Conservation (phyloP, 805 yeast genomes). For the Metschnikowia cubensis region DNA sequence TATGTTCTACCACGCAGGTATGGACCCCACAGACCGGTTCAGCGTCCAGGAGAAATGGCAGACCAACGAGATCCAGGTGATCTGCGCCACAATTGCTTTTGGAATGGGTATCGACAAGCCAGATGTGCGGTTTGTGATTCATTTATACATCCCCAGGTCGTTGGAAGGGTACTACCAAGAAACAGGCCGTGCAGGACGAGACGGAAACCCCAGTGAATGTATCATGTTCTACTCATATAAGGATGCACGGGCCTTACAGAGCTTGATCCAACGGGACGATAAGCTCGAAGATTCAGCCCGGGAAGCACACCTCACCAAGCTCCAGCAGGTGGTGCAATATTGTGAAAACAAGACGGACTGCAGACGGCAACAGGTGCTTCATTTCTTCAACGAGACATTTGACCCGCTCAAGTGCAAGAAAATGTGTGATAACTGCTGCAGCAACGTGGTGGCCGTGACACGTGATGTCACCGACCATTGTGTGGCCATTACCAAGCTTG, state of each 20-base stretch:
- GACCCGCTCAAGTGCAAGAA: slow-evolving; percentile 57
- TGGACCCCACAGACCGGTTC: slow-evolving; percentile 71
- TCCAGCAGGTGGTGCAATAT: slow-evolving; percentile 81
- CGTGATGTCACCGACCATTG: slow-evolving; percentile 71
- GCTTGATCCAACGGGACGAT: slow-evolving; percentile 72
- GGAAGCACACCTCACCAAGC: slow-evolving; percentile 71
- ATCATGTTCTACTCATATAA: slow-evolving; percentile 74
- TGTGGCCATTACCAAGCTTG: slow-evolving; percentile 53
- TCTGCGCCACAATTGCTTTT: slow-evolving; percentile 97
- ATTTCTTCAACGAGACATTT: slow-evolving; percentile 84
- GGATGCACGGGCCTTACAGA: slow-evolving; percentile 74
- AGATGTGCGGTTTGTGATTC: slow-evolving; percentile 89
- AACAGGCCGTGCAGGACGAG: slow-evolving; percentile 98
- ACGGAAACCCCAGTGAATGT: slow-evolving; percentile 80
- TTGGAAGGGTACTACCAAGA: slow-evolving; percentile 97
- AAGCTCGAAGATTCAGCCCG: slow-evolving; percentile 60
- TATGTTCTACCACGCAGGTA: slow-evolving; percentile 91
- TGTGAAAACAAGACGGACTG: slow-evolving; percentile 92
- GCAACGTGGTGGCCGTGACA: slow-evolving; percentile 36
- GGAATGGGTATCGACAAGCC: slow-evolving; percentile 99
- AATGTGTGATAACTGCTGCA: slow-evolving; percentile 80
- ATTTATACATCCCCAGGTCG: slow-evolving; percentile 81
- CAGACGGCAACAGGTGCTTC: slow-evolving; percentile 81
- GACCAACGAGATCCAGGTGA: slow-evolving; percentile 59
- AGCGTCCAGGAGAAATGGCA: slow-evolving; percentile 84